Percentiles rank a stretch among this genome's conserved stretches.
Evolutionary conservation across 2,329 filamentous ascomycete genomes (phyloP).

Genomic region (Neofusicoccum cordaticola): DNA sequence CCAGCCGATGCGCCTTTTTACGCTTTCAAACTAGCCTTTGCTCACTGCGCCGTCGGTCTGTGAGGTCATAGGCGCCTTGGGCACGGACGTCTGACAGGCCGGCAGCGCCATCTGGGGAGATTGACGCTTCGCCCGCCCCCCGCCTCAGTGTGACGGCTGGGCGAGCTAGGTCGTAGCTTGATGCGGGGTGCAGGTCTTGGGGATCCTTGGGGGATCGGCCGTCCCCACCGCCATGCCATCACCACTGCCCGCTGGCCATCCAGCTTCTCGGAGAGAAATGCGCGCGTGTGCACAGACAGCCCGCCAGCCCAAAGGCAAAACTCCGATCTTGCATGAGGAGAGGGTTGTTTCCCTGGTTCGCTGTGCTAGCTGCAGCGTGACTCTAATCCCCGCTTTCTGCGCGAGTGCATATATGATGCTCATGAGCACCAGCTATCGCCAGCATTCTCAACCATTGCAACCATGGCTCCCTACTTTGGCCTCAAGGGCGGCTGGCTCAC

Average conservation of each 20-base stretch:
- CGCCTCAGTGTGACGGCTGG: background rate
- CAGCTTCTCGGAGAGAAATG: background rate
- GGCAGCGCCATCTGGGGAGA: background rate
- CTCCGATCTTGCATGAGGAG: background rate
- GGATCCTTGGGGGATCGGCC: background rate
- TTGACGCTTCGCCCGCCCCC: background rate
- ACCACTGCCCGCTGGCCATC: background rate
- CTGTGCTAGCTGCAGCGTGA: background rate
- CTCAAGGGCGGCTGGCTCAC: slow-evolving; percentile 55
- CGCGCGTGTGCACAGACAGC: background rate
- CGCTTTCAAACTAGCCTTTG: background rate
- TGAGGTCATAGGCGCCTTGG: background rate
- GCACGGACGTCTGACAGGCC: background rate
- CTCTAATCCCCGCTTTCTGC: background rate
- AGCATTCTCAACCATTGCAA: background rate
- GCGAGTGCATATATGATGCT: background rate
- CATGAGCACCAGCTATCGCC: background rate
- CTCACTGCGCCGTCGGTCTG: background rate
- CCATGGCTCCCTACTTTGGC: slow-evolving; percentile 49
- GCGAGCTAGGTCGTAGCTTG: background rate
- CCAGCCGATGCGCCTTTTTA: too few relatives aligned
- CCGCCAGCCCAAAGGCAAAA: background rate
- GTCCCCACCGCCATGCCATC: background rate
- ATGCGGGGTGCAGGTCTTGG: slow-evolving; percentile 8
- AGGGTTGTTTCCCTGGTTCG: background rate